Percentiles rank a stretch among this genome's conserved stretches.
Conservation (phyloP, 2,329 filamentous ascomycete species). For the Colletotrichum simmondsii region DNA sequence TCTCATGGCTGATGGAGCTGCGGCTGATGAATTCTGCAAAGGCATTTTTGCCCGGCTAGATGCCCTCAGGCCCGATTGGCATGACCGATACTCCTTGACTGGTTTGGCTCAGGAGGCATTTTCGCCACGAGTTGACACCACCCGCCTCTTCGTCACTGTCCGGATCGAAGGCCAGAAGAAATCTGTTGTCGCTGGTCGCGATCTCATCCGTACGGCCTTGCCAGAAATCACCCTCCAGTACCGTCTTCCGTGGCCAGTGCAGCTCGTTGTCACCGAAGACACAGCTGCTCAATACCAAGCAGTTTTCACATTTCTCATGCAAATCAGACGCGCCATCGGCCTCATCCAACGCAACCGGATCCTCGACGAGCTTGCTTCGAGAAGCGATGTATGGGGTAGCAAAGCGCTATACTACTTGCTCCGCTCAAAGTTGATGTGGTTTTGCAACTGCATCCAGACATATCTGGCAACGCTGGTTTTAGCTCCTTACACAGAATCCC, state of each 20-base stretch:
- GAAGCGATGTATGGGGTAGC: slow-evolving; percentile 51
- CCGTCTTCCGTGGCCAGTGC: slow-evolving; percentile 72
- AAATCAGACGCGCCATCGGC: slow-evolving; percentile 77
- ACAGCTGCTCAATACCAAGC: slow-evolving; percentile 75
- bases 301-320: slow-evolving; percentile 80
- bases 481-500: slow-evolving; percentile 64
- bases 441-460: slow-evolving; percentile 77
- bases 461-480: slow-evolving; percentile 83
- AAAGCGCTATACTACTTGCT: slow-evolving; percentile 67
- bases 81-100: slow-evolving; percentile 83
- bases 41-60: slow-evolving; percentile 83
- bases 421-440: slow-evolving; percentile 80
- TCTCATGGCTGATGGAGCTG: slow-evolving; percentile 78
- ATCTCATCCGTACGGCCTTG: slow-evolving; percentile 57
- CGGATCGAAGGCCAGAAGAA: slow-evolving; percentile 51
- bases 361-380: slow-evolving; percentile 51
- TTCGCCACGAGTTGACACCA: slow-evolving; percentile 65
- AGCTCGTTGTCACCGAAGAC: slow-evolving; percentile 77
- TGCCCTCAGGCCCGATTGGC: slow-evolving; percentile 70
- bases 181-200: slow-evolving; percentile 54
- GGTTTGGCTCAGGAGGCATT: slow-evolving; percentile 82
- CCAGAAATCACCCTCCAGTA: slow-evolving; percentile 75
- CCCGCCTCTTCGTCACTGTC: slow-evolving; percentile 71
- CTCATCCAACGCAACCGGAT: slow-evolving; percentile 69
- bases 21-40: slow-evolving; percentile 72